Percentiles rank a stretch among this genome's conserved stretches.
These are phyloP conservation scores for Metarhizium guizhouense DNA, from an alignment of 2,329 filamentous ascomycete species.

Conservation along the genomic window DNA sequence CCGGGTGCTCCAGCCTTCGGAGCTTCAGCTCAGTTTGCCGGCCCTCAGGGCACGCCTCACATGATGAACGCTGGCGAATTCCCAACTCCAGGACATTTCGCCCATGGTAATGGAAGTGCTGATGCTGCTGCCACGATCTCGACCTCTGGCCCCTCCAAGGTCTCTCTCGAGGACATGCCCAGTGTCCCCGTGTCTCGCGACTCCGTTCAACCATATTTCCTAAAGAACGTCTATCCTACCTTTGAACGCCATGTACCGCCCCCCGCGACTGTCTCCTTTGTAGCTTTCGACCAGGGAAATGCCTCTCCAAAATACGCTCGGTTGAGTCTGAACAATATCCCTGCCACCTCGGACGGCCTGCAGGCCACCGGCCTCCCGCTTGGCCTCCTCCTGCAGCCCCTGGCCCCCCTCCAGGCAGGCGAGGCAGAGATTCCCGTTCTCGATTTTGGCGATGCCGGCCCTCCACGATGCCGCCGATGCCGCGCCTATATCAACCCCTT, in stretches of 20 bases:
- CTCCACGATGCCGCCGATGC: slow-evolving; percentile 85
- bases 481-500: slow-evolving; percentile 97
- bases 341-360: slow-evolving; percentile 70
- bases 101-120: slow-evolving; percentile 13
- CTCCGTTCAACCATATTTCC: slow-evolving; percentile 70
- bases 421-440: slow-evolving; percentile 84
- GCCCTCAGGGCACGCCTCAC: slow-evolving; percentile 33
- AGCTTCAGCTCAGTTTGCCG: slow-evolving; percentile 38
- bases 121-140: slow-evolving; percentile 24
- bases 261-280: slow-evolving; percentile 78
- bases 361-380: slow-evolving; percentile 74
- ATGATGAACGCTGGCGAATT: slow-evolving; percentile 44
- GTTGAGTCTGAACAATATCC: slow-evolving; percentile 89
- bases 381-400: slow-evolving; percentile 79
- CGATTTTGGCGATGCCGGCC: slow-evolving; percentile 87
- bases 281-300: slow-evolving; percentile 94
- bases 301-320: slow-evolving; percentile 90
- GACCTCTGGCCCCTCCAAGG: slow-evolving; percentile 36
- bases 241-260: slow-evolving; percentile 92
- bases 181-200: slow-evolving; percentile 85
- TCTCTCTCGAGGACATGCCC: slow-evolving; percentile 87
- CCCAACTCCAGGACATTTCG: slow-evolving; percentile 38
- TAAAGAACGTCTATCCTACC: slow-evolving; percentile 83
- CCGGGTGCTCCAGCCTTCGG: slow-evolving; percentile 23
- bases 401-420: slow-evolving; percentile 74